These are phyloP conservation scores for Aureobasidium mangrovei DNA, from an alignment of 2,329 filamentous ascomycete species.

Conservation along the genomic window DNA sequence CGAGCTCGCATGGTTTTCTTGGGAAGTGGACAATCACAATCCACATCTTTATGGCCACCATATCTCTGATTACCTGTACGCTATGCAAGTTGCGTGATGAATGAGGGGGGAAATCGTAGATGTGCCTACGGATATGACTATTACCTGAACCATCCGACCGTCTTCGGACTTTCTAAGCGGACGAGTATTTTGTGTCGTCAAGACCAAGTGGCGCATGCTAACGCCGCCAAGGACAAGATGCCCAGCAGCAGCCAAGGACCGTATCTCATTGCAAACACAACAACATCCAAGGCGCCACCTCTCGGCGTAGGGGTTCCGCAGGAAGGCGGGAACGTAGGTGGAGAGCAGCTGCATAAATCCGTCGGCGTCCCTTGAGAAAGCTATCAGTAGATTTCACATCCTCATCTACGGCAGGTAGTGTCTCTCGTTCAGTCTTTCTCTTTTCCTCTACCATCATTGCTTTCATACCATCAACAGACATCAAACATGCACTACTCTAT, in stretches of 20 bases:
- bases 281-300: slow-evolving; percentile 1
- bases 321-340: background rate
- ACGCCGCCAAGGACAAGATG: too few species aligned
- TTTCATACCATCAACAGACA: background rate
- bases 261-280: background rate
- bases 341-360: slow-evolving; percentile 7
- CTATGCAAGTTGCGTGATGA: too few species aligned
- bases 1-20: too few species aligned
- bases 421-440: slow-evolving; percentile 2
- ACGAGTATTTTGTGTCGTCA: too few species aligned
- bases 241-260: background rate
- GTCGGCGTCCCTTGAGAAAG: background rate
- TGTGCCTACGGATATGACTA: too few species aligned
- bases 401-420: background rate
- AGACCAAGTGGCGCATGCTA: too few species aligned
- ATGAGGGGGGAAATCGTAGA: too few species aligned
- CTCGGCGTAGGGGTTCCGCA: background rate
- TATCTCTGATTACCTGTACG: too few species aligned
- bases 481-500: slow-evolving; percentile 2
- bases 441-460: background rate
- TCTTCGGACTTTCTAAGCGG: too few species aligned
- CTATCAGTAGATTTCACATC: background rate
- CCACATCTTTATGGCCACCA: too few species aligned
- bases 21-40: too few species aligned
- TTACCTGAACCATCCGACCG: too few species aligned